Evolutionary conservation across 1,139 yeast genomes (phyloP).

Genomic region (Blastobotrys illinoisensis): DNA sequence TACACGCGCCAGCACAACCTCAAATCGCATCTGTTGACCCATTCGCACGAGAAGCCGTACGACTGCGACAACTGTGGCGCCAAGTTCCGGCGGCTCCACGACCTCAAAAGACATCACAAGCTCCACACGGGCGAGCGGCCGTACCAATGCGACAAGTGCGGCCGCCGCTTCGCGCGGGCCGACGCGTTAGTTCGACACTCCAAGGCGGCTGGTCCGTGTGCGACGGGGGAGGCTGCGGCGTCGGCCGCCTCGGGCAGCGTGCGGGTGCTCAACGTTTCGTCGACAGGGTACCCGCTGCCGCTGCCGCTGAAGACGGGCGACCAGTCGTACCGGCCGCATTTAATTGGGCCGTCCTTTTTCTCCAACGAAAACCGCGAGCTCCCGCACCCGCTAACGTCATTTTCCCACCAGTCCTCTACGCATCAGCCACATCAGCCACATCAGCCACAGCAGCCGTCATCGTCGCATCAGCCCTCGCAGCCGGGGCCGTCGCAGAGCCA

Average conservation of each 20-base stretch:
- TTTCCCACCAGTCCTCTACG: not conserved
- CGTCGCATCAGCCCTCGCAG: not conserved
- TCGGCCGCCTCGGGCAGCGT: not conserved
- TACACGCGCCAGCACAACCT: conserved; percentile 69
- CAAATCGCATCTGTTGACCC: conserved; percentile 67
- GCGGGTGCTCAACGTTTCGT: not conserved
- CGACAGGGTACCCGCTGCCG: conserved; percentile 1
- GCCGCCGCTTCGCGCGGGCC: conserved; percentile 64
- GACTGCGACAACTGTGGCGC: conserved; percentile 58
- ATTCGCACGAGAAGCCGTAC: conserved; percentile 62
- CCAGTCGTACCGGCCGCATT: conserved; percentile 11
- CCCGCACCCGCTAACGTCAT: not conserved
- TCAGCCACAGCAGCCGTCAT: not conserved
- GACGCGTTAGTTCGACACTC: conserved; percentile 70
- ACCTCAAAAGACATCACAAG: conserved; percentile 68
- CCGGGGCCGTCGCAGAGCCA: not conserved
- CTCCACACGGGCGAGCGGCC: conserved; percentile 77
- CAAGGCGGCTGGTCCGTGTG: conserved; percentile 37
- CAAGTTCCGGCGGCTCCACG: conserved; percentile 68
- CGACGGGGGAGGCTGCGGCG: conserved; percentile 10
- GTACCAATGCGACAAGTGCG: conserved; percentile 55
- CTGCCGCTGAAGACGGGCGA: conserved; percentile 5
- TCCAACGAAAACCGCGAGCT: not conserved
- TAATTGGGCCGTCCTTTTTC: conserved; percentile 18
- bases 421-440: not conserved